phyloP scores from a whole-genome alignment of 1,284 basidiomycete species.

The Abortiporus biennis region DNA sequence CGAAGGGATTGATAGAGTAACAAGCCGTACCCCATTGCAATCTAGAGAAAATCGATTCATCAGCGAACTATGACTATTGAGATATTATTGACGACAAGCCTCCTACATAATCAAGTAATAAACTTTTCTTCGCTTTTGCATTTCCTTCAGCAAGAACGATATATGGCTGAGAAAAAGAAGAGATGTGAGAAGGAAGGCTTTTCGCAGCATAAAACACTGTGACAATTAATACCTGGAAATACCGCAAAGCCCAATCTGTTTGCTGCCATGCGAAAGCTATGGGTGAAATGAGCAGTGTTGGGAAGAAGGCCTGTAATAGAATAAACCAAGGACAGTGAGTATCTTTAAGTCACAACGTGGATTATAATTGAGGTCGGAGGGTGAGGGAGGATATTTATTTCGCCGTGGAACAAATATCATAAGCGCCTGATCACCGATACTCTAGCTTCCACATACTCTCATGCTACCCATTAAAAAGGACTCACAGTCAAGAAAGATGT shows the following conservation, averaged over 20 bases:
- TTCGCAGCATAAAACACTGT: no score
- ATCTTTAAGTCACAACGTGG: neutral
- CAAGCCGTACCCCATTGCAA: conserved; percentile 3
- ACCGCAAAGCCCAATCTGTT: conserved; percentile 18
- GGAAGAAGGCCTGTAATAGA: conserved; percentile 48
- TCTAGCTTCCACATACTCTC: neutral
- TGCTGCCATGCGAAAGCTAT: conserved; percentile 14
- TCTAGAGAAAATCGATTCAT: conserved; percentile 1
- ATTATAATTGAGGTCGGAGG: no score
- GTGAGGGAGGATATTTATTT: no score
- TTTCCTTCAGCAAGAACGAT: conserved; percentile 44
- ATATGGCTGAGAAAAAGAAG: conserved; percentile 38
- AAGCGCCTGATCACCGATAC: neutral
- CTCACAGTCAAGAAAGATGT: conserved; percentile 51
- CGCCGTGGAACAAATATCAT: neutral
- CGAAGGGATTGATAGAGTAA: neutral
- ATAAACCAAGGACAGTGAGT: neutral
- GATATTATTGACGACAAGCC: neutral
- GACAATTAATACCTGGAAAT: conserved; percentile 27
- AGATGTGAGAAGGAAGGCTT: conserved; percentile 25
- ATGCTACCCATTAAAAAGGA: conserved; percentile 5
- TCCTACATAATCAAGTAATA: conserved; percentile 59
- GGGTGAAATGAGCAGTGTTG: conserved; percentile 37
- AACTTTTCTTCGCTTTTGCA: conserved; percentile 44
- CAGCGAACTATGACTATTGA: neutral